A percentile compares a stretch with the other conserved stretches of the same genome.
These are phyloP conservation scores for Butyriboletus regius DNA, from an alignment of 1,284 basidiomycete species.

Conservation along the genomic window DNA sequence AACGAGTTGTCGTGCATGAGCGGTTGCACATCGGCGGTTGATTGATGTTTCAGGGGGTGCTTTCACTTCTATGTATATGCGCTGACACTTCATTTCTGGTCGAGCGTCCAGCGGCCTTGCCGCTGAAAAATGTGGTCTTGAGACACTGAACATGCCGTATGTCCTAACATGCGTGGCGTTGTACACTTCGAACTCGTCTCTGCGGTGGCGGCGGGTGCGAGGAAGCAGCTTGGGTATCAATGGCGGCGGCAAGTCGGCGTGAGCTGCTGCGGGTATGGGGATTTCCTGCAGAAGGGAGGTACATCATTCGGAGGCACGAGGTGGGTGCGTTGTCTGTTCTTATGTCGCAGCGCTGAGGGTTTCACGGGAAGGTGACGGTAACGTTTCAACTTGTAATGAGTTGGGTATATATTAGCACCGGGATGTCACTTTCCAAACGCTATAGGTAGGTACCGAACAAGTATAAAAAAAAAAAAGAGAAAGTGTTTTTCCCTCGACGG, in stretches of 20 bases:
- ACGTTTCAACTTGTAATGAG: background rate
- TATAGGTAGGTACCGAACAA: too few relatives aligned
- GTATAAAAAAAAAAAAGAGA: constrained; percentile 3
- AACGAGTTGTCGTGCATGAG: too few relatives aligned
- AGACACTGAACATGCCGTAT: constrained; percentile 9
- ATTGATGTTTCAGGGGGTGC: background rate
- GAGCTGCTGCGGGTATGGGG: background rate
- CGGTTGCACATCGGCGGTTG: background rate
- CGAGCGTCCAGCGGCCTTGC: background rate
- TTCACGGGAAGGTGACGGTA: background rate
- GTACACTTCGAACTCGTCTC: background rate
- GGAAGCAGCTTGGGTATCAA: constrained; percentile 12
- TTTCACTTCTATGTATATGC: background rate
- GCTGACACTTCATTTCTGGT: background rate
- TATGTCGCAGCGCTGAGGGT: background rate
- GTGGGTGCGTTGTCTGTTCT: background rate
- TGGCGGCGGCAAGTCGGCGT: constrained; percentile 9
- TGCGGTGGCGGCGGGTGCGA: constrained; percentile 28
- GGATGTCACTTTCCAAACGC: constrained; percentile 1
- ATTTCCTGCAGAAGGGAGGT: constrained; percentile 5
- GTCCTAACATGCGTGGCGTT: constrained; percentile 9
- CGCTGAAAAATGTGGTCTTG: constrained; percentile 7
- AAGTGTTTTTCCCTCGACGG: constrained; percentile 1
- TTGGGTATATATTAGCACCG: background rate
- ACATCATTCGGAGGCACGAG: background rate